phyloP scores from a whole-genome alignment of 2,329 filamentous ascomycete species.

The Blastomyces emzantsi region DNA sequence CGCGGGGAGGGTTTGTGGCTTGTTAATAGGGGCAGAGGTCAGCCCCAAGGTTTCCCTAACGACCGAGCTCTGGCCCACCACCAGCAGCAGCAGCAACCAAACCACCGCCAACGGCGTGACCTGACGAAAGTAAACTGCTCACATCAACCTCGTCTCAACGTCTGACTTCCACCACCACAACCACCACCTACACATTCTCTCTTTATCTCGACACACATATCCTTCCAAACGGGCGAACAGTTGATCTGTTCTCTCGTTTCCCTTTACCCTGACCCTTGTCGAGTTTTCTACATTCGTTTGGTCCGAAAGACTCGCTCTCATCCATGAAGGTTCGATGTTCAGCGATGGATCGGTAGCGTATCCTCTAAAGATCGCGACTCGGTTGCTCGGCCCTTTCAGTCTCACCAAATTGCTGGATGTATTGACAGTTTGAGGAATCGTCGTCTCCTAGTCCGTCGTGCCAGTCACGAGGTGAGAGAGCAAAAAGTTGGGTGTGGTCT shows the following conservation, averaged over 20 bases:
- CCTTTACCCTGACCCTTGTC: not conserved
- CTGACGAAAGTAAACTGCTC: not conserved
- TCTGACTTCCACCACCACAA: not conserved
- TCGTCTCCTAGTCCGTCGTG: not conserved
- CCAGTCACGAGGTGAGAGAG: not conserved
- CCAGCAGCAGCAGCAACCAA: no score
- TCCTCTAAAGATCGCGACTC: slow-evolving; percentile 1
- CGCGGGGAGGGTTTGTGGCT: not conserved
- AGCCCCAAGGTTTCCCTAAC: slow-evolving; percentile 7
- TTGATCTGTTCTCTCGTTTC: slow-evolving; percentile 4
- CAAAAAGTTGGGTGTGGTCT: not conserved
- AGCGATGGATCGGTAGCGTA: slow-evolving; percentile 6
- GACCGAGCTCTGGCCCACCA: slow-evolving; percentile 1
- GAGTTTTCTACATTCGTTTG: slow-evolving; percentile 2
- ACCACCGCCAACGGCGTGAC: not conserved
- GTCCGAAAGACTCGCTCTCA: not conserved
- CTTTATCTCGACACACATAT: not conserved
- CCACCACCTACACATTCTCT: not conserved
- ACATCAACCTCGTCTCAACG: slow-evolving; percentile 3
- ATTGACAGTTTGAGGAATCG: not conserved
- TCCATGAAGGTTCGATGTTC: not conserved
- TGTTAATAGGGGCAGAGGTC: not conserved
- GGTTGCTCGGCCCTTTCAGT: not conserved
- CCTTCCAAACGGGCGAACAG: slow-evolving; percentile 2
- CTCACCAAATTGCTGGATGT: slow-evolving; percentile 3